These are phyloP conservation scores for Penstemon barbatus DNA, from an alignment of 257 asterid species.

Conservation along the genomic window DNA sequence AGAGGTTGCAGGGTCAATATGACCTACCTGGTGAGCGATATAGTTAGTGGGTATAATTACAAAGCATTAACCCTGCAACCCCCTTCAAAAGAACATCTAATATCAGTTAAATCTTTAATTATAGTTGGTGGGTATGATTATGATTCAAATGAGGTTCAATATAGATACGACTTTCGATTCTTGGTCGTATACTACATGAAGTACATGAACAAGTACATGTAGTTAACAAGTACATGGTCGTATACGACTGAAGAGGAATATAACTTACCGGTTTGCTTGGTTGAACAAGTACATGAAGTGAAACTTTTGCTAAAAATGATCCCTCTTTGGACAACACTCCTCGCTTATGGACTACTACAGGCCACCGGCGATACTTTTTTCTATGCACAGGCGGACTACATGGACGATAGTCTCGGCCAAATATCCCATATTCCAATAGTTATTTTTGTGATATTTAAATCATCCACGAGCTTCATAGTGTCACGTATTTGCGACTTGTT, in stretches of 20 bases:
- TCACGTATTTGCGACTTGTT: background rate
- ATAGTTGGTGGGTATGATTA: too few species aligned
- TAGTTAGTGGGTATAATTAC: too few species aligned
- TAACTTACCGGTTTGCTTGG: background rate
- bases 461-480: background rate
- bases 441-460: background rate
- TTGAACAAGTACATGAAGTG: conserved; percentile 15
- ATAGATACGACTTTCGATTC: too few species aligned
- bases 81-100: too few species aligned
- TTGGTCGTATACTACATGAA: too few species aligned
- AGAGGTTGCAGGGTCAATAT: too few species aligned
- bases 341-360: conserved; percentile 14
- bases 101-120: too few species aligned
- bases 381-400: conserved; percentile 10
- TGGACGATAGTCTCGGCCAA: background rate
- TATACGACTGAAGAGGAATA: conserved; percentile 12
- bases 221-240: conserved; percentile 25
- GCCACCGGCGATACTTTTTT: conserved; percentile 25
- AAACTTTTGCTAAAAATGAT: background rate
- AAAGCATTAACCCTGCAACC: too few species aligned
- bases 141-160: too few species aligned
- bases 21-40: too few species aligned
- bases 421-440: background rate
- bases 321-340: background rate
- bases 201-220: too few species aligned